phyloP scores from a whole-genome alignment of 345 rosid genomes.

The Gossypium turneri region DNA sequence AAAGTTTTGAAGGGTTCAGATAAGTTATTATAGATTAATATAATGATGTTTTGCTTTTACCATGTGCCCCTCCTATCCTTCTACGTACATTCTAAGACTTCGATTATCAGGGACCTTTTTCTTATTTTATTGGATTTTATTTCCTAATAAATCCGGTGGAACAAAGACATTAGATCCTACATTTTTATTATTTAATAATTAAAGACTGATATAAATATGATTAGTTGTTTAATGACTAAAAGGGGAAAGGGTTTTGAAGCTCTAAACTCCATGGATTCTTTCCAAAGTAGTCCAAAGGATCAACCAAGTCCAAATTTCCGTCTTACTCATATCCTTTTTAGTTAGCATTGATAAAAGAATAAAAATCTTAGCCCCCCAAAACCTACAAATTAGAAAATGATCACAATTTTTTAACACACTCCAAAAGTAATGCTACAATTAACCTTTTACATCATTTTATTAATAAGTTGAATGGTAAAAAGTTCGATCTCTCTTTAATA shows the following conservation, averaged over 20 bases:
- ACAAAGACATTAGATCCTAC: neutral
- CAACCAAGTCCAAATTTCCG: conserved; percentile 11
- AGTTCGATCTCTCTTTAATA: too few species aligned
- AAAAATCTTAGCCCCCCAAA: neutral
- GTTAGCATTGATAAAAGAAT: neutral
- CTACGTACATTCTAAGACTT: conserved; percentile 4
- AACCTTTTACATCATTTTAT: neutral
- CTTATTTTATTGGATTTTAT: neutral
- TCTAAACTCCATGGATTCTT: neutral
- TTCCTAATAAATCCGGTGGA: neutral
- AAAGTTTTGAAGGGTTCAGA: too few species aligned
- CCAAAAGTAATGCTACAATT: neutral
- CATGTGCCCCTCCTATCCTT: conserved; percentile 1
- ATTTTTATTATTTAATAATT: neutral
- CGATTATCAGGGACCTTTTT: neutral
- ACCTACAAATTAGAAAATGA: neutral
- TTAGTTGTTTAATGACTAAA: conserved; percentile 1
- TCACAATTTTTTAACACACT: neutral
- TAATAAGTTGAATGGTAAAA: too few species aligned
- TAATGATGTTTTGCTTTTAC: neutral
- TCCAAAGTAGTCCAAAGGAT: neutral
- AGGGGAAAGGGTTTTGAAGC: conserved; percentile 8
- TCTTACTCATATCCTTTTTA: neutral
- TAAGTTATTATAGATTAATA: neutral
- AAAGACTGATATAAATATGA: neutral